phyloP scores from a whole-genome alignment of 73 alveolate species.

The Strombidium stylifer region DNA sequence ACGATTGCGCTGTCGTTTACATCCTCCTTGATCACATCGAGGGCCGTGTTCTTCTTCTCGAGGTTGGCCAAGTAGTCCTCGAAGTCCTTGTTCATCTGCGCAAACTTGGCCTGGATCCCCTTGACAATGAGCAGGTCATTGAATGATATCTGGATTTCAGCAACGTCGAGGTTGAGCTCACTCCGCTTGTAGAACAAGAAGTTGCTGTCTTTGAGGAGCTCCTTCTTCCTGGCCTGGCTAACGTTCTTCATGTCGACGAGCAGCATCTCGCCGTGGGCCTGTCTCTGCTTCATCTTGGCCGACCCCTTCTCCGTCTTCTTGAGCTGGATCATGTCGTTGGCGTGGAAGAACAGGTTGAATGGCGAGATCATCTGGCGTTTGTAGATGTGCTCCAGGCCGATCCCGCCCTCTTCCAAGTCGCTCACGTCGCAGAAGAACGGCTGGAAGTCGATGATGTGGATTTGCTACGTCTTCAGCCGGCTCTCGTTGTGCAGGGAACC shows the following conservation, averaged over 20 bases:
- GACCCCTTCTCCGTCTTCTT: slow-evolving; percentile 13
- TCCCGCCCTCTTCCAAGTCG: slow-evolving; percentile 55
- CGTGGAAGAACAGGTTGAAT: slow-evolving; percentile 27
- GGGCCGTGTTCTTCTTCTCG: too few relatives aligned
- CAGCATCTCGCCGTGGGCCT: too few relatives aligned
- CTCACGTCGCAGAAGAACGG: slow-evolving; percentile 48
- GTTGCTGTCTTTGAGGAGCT: too few relatives aligned
- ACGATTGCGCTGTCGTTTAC: too few relatives aligned
- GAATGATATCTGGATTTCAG: slow-evolving; percentile 36
- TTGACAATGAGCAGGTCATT: slow-evolving; percentile 30
- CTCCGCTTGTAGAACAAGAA: slow-evolving; percentile 7
- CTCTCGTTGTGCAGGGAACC: too few relatives aligned
- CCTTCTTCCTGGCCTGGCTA: too few relatives aligned
- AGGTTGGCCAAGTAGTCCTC: too few relatives aligned
- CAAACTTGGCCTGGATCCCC: slow-evolving; percentile 7
- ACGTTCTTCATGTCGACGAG: too few relatives aligned
- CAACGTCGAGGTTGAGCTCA: slow-evolving; percentile 36
- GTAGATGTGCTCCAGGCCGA: slow-evolving; percentile 17
- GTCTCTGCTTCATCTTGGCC: not conserved
- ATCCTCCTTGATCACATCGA: too few relatives aligned
- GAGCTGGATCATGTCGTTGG: slow-evolving; percentile 23
- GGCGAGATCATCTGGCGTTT: slow-evolving; percentile 58
- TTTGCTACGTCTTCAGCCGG: slow-evolving; percentile 14
- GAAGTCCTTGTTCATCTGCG: not conserved
- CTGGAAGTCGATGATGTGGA: slow-evolving; percentile 33